Evolutionary conservation across 768 basidiomycete genomes (phyloP).

Genomic region (Hydnomerulius pinastri): DNA sequence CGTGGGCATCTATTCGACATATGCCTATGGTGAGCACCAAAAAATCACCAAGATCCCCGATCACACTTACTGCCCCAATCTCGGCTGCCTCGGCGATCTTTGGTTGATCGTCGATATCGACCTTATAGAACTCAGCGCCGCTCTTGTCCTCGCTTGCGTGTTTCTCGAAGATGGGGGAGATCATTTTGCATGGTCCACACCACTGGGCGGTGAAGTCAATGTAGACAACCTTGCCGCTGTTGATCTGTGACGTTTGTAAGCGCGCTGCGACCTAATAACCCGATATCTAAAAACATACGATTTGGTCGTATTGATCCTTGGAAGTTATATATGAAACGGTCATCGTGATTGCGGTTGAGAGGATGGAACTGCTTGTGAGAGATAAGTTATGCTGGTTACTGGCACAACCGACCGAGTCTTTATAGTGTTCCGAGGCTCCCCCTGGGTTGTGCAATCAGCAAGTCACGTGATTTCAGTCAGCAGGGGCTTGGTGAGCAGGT

Average conservation of each 20-base stretch:
- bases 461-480: background rate
- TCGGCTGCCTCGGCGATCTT: constrained; percentile 52
- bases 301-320: background rate
- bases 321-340: constrained; percentile 6
- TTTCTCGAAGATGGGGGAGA: constrained; percentile 11
- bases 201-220: constrained; percentile 11
- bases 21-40: constrained; percentile 4
- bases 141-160: background rate
- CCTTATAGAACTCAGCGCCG: constrained; percentile 63
- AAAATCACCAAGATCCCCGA: background rate
- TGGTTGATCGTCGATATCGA: constrained; percentile 61
- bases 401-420: background rate
- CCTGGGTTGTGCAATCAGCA: background rate
- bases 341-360: background rate
- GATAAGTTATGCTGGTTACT: background rate
- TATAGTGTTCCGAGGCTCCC: background rate
- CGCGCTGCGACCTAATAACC: background rate
- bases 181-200: constrained; percentile 7
- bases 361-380: background rate
- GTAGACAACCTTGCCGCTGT: constrained; percentile 1
- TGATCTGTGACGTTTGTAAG: constrained; percentile 8
- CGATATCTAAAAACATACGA: constrained; percentile 1
- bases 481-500: background rate
- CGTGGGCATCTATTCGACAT: constrained; percentile 26
- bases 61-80: constrained; percentile 51